Evolutionary conservation across 331 rosid species (phyloP), one percentile per base, ranked within the genome.

Genomic region (Quercus tomentella): DNA sequence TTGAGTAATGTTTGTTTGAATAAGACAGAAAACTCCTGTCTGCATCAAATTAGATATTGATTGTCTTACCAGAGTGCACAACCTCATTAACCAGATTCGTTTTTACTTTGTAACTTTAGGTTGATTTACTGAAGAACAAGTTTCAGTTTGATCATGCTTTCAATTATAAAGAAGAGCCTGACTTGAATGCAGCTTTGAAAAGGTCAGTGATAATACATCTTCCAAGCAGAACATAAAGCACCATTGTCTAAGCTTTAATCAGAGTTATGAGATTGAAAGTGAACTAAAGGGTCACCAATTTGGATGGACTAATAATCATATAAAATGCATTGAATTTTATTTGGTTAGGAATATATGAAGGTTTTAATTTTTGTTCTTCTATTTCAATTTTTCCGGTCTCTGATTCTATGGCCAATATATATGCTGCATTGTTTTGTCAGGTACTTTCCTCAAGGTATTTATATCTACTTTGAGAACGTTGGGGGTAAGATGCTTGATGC

Each of bases 61-160:
- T 49, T 1, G 55, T 49, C 55, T 49, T 20, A 23, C 28, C 66
- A 60, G 33, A 23, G 18, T 60, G 66, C 1, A 3, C 66, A 33
- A 33, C 6, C 45, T 31, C 72, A 33, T 66, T 66, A 66, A 33
- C 72, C 30, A 58, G 65, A 3, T 49, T 49, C 31, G 2, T 22
- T 12, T 66, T 66, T 66, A 1, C 8, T 66, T 28, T 1, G 51
- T 33, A 37, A 73, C 68, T 52, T 49, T 31, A 75, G 83, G 75
- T 70, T 6, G 81, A 83, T 57, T 49, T 71, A 6, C 73, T 83
- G 67, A 83, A 63, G 81, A 62, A 49, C 11, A 75, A 79, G 67
- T 75, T 83, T 30, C 78, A 81, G 45, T 83, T 83, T 52, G 87
- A 83, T 7, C 84, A 76, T 4, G 84, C 84, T 70, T 79, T 76